Conservation (phyloP, 108 stramenopile species). For the Discostella stelligeroides region DNA sequence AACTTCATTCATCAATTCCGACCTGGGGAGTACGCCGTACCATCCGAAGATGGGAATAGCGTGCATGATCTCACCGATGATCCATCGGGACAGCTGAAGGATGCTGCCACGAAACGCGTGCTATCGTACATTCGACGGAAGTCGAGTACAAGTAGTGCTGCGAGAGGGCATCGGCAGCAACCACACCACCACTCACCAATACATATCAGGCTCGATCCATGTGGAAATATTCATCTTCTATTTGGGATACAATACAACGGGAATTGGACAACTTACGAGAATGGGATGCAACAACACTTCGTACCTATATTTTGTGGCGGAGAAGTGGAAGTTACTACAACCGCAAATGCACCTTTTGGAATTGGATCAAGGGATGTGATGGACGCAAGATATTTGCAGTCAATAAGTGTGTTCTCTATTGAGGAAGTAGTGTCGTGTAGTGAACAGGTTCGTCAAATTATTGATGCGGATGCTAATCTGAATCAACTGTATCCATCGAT, state of each 20-base stretch:
- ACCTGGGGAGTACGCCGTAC: slow-evolving; percentile 28
- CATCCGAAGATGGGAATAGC: slow-evolving; percentile 17
- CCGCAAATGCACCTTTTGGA: background rate
- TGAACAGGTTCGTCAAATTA: background rate
- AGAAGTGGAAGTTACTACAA: slow-evolving; percentile 28
- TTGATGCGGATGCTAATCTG: background rate
- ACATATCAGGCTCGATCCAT: slow-evolving; percentile 39
- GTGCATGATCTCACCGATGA: slow-evolving; percentile 45
- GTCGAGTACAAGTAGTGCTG: slow-evolving; percentile 18
- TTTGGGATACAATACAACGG: slow-evolving; percentile 47
- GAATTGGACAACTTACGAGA: slow-evolving; percentile 39
- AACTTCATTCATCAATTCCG: slow-evolving; percentile 55
- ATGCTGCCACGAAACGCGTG: slow-evolving; percentile 10
- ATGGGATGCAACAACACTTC: slow-evolving; percentile 20
- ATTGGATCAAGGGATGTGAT: slow-evolving; percentile 9
- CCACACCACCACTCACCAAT: background rate
- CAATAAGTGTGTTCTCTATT: slow-evolving; percentile 20
- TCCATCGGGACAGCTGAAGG: slow-evolving; percentile 25
- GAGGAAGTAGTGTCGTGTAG: slow-evolving; percentile 6
- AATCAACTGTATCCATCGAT: no score
- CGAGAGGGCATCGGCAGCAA: no score
- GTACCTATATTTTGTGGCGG: slow-evolving; percentile 30
- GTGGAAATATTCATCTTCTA: slow-evolving; percentile 45
- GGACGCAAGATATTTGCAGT: slow-evolving; percentile 17
- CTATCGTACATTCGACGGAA: slow-evolving; percentile 21